These are phyloP conservation scores for Calvatia gigantea DNA, from an alignment of 768 basidiomycete species.

Conservation along the genomic window DNA sequence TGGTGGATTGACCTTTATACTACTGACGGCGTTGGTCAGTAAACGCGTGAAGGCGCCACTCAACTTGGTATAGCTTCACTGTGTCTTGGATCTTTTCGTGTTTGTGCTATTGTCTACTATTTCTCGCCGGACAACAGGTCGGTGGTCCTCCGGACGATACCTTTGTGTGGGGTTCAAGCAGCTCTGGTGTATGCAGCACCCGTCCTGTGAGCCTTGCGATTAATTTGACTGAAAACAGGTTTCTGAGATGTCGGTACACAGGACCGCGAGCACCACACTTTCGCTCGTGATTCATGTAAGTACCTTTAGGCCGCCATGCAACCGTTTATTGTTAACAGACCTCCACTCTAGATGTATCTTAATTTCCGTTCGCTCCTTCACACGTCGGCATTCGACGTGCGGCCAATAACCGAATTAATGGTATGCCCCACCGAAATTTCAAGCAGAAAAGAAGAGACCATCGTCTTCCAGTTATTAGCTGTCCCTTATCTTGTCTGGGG, in stretches of 20 bases:
- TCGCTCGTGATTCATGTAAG: conserved; percentile 25
- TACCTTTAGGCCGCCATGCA: neutral
- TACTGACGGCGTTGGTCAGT: conserved; percentile 24
- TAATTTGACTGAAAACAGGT: neutral
- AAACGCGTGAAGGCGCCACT: conserved; percentile 25
- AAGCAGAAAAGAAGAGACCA: neutral
- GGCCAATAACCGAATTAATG: conserved; percentile 15
- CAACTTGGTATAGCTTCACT: conserved; percentile 32
- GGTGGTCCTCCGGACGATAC: conserved; percentile 19
- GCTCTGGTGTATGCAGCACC: conserved; percentile 30
- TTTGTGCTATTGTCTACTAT: conserved; percentile 27
- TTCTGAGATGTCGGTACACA: neutral
- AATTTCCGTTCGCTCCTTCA: conserved; percentile 21
- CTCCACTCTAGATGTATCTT: conserved; percentile 22
- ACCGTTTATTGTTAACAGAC: neutral
- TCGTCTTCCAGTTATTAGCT: conserved; percentile 20
- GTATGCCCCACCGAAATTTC: conserved; percentile 16
- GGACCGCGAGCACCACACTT: conserved; percentile 26
- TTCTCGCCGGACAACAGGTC: conserved; percentile 27
- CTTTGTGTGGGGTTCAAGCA: conserved; percentile 25
- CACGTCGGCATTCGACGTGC: conserved; percentile 16
- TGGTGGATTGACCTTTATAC: conserved; percentile 20
- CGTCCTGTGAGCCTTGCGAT: conserved; percentile 20
- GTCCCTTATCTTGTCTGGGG: conserved; percentile 26
- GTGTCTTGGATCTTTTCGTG: conserved; percentile 27